These are phyloP conservation scores for Peniophora sp. DNA, from an alignment of 1,284 basidiomycete species.

Conservation along the genomic window DNA sequence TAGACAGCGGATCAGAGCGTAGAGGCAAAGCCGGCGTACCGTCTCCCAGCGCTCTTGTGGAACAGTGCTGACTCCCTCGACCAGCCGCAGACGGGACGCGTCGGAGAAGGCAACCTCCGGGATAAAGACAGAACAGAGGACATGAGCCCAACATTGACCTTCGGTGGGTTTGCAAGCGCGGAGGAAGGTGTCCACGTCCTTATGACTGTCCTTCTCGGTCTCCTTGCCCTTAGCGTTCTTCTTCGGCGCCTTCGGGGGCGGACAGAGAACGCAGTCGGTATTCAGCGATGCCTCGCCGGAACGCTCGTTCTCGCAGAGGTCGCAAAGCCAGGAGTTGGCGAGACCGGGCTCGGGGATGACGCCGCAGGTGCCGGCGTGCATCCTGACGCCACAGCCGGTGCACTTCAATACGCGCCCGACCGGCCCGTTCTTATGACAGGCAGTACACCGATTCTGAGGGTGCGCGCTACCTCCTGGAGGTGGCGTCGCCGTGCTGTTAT, in stretches of 20 bases:
- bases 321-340: constrained; percentile 74
- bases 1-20: background rate
- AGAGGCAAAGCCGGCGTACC: constrained; percentile 31
- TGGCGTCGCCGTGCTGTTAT: constrained; percentile 41
- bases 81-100: constrained; percentile 58
- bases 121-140: constrained; percentile 84
- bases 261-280: constrained; percentile 69
- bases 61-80: constrained; percentile 84
- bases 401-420: constrained; percentile 73
- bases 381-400: constrained; percentile 67
- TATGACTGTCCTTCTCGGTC: constrained; percentile 24
- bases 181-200: constrained; percentile 48
- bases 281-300: constrained; percentile 37
- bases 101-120: constrained; percentile 81
- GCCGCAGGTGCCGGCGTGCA: constrained; percentile 73
- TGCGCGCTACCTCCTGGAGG: constrained; percentile 47
- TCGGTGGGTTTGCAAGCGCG: constrained; percentile 91
- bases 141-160: constrained; percentile 88
- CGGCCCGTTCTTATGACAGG: constrained; percentile 70
- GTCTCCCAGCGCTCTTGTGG: constrained; percentile 55
- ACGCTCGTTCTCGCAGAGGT: constrained; percentile 71
- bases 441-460: constrained; percentile 64
- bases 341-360: constrained; percentile 53
- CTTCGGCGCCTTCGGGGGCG: constrained; percentile 40
- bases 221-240: constrained; percentile 28